Evolutionary conservation across 2,329 filamentous ascomycete genomes (phyloP).

Genomic region (Peltaster fructicola): DNA sequence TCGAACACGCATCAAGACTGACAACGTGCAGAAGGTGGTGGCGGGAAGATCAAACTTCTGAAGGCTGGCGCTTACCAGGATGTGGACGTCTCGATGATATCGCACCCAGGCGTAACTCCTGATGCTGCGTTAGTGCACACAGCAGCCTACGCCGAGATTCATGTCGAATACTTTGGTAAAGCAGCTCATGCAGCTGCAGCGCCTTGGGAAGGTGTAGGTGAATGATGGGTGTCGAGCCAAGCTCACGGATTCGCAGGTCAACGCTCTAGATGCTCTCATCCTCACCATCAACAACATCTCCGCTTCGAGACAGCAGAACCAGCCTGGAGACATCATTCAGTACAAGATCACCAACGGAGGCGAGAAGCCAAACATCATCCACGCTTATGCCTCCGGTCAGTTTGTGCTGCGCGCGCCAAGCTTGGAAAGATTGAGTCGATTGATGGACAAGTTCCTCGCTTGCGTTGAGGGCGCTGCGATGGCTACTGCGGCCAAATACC

Average conservation of each 20-base stretch:
- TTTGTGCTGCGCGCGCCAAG: conserved; percentile 22
- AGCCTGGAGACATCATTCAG: conserved; percentile 23
- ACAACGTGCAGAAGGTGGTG: conserved; percentile 12
- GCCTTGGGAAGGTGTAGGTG: conserved; percentile 14
- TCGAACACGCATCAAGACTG: background rate
- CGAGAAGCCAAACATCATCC: conserved; percentile 22
- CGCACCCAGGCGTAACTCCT: conserved; percentile 19
- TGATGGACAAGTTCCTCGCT: conserved; percentile 17
- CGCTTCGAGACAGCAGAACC: conserved; percentile 23
- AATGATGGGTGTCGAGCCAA: background rate
- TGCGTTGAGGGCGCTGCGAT: conserved; percentile 32
- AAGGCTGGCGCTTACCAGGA: conserved; percentile 25
- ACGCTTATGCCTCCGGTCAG: conserved; percentile 21
- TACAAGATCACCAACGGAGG: conserved; percentile 16
- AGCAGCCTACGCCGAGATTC: conserved; percentile 32
- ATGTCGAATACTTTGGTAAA: conserved; percentile 32
- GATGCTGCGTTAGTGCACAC: conserved; percentile 35
- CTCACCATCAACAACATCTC: conserved; percentile 18
- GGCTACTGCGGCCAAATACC: conserved; percentile 7
- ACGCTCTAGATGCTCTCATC: conserved; percentile 19
- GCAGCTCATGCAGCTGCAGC: conserved; percentile 21
- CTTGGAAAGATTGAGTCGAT: conserved; percentile 13
- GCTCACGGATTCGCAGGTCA: conserved; percentile 9
- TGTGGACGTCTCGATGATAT: conserved; percentile 19
- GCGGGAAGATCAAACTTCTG: conserved; percentile 30